Evolutionary conservation across 176 grass and related monocot genomes (phyloP).

Genomic region (Phyllostachys edulis): DNA sequence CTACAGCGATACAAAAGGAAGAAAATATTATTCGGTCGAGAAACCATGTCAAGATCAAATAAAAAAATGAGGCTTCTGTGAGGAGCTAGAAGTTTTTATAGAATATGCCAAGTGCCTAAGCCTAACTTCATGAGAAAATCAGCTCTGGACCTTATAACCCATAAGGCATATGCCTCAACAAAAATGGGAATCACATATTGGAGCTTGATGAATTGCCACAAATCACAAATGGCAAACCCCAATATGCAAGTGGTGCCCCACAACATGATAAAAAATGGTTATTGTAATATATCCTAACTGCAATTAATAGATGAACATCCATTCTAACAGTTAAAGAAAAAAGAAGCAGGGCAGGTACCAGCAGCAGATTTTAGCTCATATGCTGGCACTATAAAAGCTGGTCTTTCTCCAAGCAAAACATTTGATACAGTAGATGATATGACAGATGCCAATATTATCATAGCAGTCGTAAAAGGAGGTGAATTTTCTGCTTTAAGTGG

Average conservation of each 20-base stretch:
- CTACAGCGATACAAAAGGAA: background rate
- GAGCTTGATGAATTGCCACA: conserved; percentile 3
- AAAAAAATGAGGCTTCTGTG: background rate
- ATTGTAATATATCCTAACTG: background rate
- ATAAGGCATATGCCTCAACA: background rate
- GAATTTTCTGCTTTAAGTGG: conserved; percentile 96
- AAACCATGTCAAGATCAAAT: conserved; percentile 1
- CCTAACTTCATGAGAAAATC: background rate
- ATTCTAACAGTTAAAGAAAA: conserved; percentile 21
- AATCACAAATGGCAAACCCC: background rate
- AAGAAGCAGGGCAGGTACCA: conserved; percentile 62
- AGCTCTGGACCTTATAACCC: background rate
- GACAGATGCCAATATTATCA: conserved; percentile 97
- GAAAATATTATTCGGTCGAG: background rate
- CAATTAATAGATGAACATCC: background rate
- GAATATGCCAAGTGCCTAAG: background rate
- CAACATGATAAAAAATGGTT: background rate
- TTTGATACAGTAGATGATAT: conserved; percentile 98
- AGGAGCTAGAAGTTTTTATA: background rate
- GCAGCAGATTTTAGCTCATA: conserved; percentile 97
- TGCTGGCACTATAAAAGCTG: conserved; percentile 86
- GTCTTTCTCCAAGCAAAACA: conserved; percentile 91
- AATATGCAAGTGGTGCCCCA: background rate
- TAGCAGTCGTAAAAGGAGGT: conserved; percentile 93
- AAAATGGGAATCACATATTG: background rate